Conservation (phyloP, 176 grass and related monocot genomes). For the barley (Hordeum vulgare) region MorexV3_pseudomolecules_assembly NC_058518.1:487135461-487135960, state of each 20-base stretch:
- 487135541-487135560: constrained; percentile 33
- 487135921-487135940: neutral
- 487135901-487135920: neutral
- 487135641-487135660: neutral
- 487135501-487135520: constrained; percentile 48
- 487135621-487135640: constrained; percentile 14
- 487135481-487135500: constrained; percentile 44
- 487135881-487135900: neutral
- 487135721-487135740: constrained; percentile 48
- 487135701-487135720: constrained; percentile 51
- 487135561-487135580: constrained; percentile 25
- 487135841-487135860: constrained; percentile 10
- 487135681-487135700: constrained; percentile 54
- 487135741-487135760: constrained; percentile 49
- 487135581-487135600: constrained; percentile 11
- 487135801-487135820: constrained; percentile 44
- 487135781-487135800: constrained; percentile 58
- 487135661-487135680: constrained; percentile 44
- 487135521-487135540: constrained; percentile 57
- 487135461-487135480: constrained; percentile 27
- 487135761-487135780: constrained; percentile 49
- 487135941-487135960: neutral
- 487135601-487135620: neutral
- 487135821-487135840: constrained; percentile 71
- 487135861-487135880: neutral